These are phyloP conservation scores for Eucalyptus decipiens DNA, from an alignment of 345 rosid genomes.

Conservation along the genomic window DNA sequence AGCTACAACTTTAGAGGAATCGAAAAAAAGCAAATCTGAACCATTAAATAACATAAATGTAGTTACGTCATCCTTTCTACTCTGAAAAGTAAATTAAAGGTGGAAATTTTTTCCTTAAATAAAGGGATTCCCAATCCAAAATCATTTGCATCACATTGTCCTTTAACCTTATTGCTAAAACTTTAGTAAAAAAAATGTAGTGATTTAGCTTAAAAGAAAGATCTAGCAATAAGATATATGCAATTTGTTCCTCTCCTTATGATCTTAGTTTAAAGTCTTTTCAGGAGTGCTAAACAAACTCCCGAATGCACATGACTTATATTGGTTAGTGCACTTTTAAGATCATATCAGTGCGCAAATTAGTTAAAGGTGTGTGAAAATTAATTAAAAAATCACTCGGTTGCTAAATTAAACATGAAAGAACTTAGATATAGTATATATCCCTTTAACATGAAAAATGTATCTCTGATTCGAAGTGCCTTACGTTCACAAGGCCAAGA, in stretches of 20 bases:
- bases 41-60: not conserved
- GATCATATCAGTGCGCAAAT: not conserved
- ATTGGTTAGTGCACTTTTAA: not conserved
- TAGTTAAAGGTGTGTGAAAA: not conserved
- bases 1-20: not conserved
- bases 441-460: not conserved
- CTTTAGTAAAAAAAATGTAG: not conserved
- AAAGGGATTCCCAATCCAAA: not conserved
- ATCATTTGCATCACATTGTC: not conserved
- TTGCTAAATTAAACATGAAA: not conserved
- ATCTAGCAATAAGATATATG: not conserved
- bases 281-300: not conserved
- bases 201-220: not conserved
- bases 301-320: not conserved
- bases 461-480: not conserved
- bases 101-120: not conserved
- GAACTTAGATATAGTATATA: not conserved
- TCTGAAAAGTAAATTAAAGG: not conserved
- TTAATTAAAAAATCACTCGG: accelerated
- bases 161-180: not conserved
- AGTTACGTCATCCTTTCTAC: not conserved
- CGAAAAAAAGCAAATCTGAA: not conserved
- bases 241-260: not conserved
- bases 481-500: not conserved
- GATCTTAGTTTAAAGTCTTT: not conserved